phyloP scores from a whole-genome alignment of 495 filamentous ascomycete species.

The Penicillium paradoxum region DNA sequence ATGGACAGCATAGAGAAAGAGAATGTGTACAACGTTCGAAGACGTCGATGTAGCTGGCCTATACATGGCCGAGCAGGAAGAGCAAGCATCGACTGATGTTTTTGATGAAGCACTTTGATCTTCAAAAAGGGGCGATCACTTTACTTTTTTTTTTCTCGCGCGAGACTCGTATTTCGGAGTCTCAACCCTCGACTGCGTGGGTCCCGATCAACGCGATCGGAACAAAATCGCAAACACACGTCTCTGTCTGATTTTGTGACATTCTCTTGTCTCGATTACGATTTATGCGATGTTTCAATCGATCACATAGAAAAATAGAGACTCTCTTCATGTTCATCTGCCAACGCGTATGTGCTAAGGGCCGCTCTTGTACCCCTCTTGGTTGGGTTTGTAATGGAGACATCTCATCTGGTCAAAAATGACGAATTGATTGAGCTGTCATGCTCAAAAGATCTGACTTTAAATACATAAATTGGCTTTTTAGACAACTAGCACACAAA shows the following conservation, averaged over 20 bases:
- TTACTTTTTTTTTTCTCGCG: neutral
- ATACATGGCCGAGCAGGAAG: neutral
- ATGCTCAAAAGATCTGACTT: neutral
- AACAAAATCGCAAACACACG: neutral
- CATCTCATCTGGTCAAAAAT: no score
- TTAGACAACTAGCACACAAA: neutral
- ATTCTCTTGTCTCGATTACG: no score
- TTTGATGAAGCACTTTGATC: neutral
- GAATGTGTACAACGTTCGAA: constrained; percentile 4
- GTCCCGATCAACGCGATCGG: neutral
- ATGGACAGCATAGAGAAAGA: constrained; percentile 9
- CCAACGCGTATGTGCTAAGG: no score
- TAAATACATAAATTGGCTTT: neutral
- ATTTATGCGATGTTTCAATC: no score
- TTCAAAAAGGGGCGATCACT: neutral
- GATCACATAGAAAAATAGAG: no score
- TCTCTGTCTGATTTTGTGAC: no score
- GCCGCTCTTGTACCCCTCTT: no score
- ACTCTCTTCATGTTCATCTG: no score
- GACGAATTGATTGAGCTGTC: neutral
- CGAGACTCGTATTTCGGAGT: no score
- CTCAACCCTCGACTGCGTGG: neutral
- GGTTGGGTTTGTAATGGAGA: no score
- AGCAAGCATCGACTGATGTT: neutral
- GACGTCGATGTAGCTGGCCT: constrained; percentile 1